Base-by-base conservation (phyloP, 169 alveolate genomes). In the Cryptosporidium canis region DNA sequence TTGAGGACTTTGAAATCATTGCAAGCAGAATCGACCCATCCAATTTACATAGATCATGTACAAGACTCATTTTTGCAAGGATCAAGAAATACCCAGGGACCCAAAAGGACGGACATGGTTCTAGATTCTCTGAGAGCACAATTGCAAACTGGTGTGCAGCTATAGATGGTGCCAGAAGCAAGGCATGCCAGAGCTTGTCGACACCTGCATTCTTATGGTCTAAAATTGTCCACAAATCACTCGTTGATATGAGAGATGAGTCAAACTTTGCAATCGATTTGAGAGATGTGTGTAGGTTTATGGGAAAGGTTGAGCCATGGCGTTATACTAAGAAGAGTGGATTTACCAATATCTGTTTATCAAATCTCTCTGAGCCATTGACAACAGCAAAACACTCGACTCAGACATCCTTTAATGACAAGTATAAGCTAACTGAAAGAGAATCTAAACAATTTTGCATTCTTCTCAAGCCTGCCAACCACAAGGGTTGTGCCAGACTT, bases 141-240 rank as follows among this genome's bases (percentile, higher is more conserved):
- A 77, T 77, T 37, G 87, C 87, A 27, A 61, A 58, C 39, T 77
- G 87, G 87, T 77, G 87, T 77, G 87, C 87, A 37, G 87, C 87
- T 29, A 77, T 77, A 77, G 87, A 77, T 58, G 87, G 87, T 77
- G 27, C 87, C 8, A 55, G 87, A 33, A 77, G 87, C 66, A 53
- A 39, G 39, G 70, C 72, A n/a, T 77, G 87, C 35, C 58, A 39
- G 66, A 27, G 66, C 66, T 29, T 77, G 0, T 61, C 87, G 8
- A 48, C 56, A 18, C 87, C 87, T 41, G 87, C 87, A 14, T 58
- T 56, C 9, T 8, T 77, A 9, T 77, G 87, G 87, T 77, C 87
- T 39, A 77, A 77, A 12, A 66, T 39, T 0, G 39, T 77, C 3
- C 66, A 58, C 14, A 33, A 63, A 2, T 39, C 55, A 1, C 14